phyloP scores from a whole-genome alignment of 2,329 filamentous ascomycete species.

The Zelopaecilomyces penicillatus region DNA sequence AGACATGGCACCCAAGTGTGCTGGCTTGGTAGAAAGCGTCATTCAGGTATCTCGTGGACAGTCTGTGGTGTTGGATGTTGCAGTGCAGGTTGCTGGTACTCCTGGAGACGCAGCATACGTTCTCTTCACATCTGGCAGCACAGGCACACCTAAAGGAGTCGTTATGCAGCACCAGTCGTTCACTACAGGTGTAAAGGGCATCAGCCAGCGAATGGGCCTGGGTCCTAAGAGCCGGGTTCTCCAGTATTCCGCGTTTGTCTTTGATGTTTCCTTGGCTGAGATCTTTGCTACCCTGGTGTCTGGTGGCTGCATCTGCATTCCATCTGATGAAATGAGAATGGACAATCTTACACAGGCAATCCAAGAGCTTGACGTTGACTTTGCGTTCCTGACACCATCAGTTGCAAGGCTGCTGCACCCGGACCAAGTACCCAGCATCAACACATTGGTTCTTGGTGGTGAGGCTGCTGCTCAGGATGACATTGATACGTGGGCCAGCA shows the following conservation, averaged over 20 bases:
- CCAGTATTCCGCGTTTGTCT: slow-evolving; percentile 10
- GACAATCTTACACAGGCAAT: slow-evolving; percentile 9
- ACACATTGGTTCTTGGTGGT: slow-evolving; percentile 1
- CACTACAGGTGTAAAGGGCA: slow-evolving; percentile 3
- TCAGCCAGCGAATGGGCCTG: neutral
- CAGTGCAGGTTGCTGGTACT: neutral
- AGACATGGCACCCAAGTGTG: too few species aligned
- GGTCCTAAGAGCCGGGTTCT: slow-evolving; percentile 1
- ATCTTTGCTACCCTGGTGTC: slow-evolving; percentile 6
- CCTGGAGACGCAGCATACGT: slow-evolving; percentile 11
- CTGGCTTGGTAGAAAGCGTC: neutral
- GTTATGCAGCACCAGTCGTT: slow-evolving; percentile 11
- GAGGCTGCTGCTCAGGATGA: neutral
- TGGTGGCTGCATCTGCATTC: slow-evolving; percentile 7
- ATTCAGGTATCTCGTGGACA: neutral
- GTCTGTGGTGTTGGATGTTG: neutral
- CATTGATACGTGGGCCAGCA: neutral
- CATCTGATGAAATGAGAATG: slow-evolving; percentile 6
- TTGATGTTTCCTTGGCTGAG: slow-evolving; percentile 9
- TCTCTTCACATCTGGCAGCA: slow-evolving; percentile 17
- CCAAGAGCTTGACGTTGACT: slow-evolving; percentile 3
- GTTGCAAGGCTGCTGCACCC: slow-evolving; percentile 1
- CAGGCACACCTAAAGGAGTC: slow-evolving; percentile 16
- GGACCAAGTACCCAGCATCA: neutral
- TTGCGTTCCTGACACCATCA: slow-evolving; percentile 8